A percentile compares a stretch with the other conserved stretches of the same genome.
phyloP scores from a whole-genome alignment of 345 rosid species.

The Luvunga scandens region DNA sequence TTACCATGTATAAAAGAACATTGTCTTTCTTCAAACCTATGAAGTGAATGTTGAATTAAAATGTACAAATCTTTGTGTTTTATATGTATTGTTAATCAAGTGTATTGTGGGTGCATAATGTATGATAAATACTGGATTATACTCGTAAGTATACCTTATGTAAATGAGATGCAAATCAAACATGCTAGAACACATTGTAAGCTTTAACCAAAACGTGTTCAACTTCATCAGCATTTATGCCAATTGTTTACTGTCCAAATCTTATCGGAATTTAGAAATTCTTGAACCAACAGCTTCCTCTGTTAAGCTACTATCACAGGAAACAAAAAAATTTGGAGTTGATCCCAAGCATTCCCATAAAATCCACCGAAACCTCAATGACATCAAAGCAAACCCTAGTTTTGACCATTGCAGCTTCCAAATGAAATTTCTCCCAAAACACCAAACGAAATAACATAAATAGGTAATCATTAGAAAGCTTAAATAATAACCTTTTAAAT shows the following conservation, averaged over 20 bases:
- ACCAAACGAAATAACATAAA: not conserved
- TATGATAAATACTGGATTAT: not conserved
- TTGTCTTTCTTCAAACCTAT: not conserved
- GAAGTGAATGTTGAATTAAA: not conserved
- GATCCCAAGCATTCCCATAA: constrained; percentile 19
- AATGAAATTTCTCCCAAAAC: constrained; percentile 24
- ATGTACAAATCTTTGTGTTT: not conserved
- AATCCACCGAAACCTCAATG: constrained; percentile 28
- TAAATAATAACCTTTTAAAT: constrained; percentile 32
- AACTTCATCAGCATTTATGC: constrained; percentile 13
- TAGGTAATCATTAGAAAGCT: constrained; percentile 42
- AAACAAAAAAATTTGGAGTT: not conserved
- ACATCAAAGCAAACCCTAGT: constrained; percentile 52
- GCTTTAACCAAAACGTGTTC: constrained; percentile 25
- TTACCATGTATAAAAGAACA: not conserved
- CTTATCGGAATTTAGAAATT: constrained; percentile 22
- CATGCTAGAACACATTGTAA: not conserved
- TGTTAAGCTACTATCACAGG: constrained; percentile 19
- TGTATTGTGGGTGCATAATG: not conserved
- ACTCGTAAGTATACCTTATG: not conserved
- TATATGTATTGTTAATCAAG: not conserved
- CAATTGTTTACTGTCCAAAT: constrained; percentile 16
- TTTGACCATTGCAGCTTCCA: constrained; percentile 52
- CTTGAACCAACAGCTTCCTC: constrained; percentile 18
- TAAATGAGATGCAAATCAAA: not conserved